Base-by-base conservation (phyloP, 352 stramenopile genomes). In the Pythium rhizo-oryzae region DNA sequence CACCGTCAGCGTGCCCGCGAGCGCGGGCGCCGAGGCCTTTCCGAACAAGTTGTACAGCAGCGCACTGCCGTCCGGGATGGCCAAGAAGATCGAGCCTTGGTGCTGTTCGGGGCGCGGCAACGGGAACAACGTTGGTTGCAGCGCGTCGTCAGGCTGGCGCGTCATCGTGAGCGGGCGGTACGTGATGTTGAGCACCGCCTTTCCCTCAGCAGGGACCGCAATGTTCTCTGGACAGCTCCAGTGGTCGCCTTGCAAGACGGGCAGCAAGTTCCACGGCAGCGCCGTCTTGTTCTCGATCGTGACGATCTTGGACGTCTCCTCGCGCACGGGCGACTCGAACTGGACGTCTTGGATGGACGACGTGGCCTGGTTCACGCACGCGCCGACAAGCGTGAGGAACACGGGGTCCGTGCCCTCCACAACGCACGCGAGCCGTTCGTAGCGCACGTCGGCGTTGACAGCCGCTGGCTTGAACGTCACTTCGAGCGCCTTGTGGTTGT, bases 141-240 rank as follows among this genome's bases (percentile, higher is more conserved):
- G 18, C 41, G 65, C 63, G 9, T 71, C 56, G 19, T 57, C 49
- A 5, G 53, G 39, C 28, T 83, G 66, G 13, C 69, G 70, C 8
- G 91, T 98, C 92, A 98, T 98, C 33, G 75, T 82, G 51, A 97
- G 70, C 0, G 94, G 94, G 33, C 61, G 82, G 41, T 97, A 98
- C 7, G 83, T 49, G 8, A 98, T 77, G 18, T 77, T 76, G 4
- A 96, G 74, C 2, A 72, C 82, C 7, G 82, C 74, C 18, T 79
- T 88, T 21, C 84, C 84, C 8, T 92, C 78, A 0, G 84, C 84
- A 19, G 87, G 85, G 21, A 98, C 89, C 6, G 84, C 55, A 21
- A 98, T 47, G 43, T 96, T 91, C 28, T 96, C 83, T 28, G 76
- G 79, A 44, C 91, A 96, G 4, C 72, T 83, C 90, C 90, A 98